Evolutionary conservation across 306 rosid species (phyloP).

Genomic region (Begonia fuchsioides): DNA sequence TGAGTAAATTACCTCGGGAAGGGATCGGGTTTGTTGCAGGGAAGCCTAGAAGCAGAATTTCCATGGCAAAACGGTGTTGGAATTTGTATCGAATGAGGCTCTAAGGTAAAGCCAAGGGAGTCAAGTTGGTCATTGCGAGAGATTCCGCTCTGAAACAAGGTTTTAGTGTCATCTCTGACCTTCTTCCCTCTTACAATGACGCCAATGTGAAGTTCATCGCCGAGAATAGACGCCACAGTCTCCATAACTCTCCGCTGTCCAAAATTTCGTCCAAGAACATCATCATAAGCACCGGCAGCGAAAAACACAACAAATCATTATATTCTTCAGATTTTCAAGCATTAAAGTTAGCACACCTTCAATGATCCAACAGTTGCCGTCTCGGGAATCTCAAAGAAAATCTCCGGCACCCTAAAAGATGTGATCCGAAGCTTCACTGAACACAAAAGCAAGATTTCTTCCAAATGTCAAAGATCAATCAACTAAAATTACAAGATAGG

Average conservation of each 20-base stretch:
- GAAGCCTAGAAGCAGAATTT: conserved; percentile 25
- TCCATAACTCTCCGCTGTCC: conserved; percentile 70
- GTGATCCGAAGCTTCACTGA: conserved; percentile 79
- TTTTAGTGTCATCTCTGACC: conserved; percentile 59
- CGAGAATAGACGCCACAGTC: conserved; percentile 58
- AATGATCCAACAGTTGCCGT: conserved; percentile 68
- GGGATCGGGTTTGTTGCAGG: conserved; percentile 22
- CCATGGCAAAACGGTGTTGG: conserved; percentile 8
- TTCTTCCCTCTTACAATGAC: conserved; percentile 63
- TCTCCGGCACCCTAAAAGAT: conserved; percentile 81
- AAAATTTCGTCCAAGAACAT: conserved; percentile 33
- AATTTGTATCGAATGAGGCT: conserved; percentile 27
- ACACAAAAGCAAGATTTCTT: conserved; percentile 26
- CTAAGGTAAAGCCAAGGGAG: conserved; percentile 57
- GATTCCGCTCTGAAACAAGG: conserved; percentile 67
- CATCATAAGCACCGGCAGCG: conserved; percentile 74
- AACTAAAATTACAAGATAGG: conserved; percentile 18
- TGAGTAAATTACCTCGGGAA: neutral
- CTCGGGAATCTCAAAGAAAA: conserved; percentile 70
- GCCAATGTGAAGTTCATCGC: conserved; percentile 56
- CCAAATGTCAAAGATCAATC: conserved; percentile 22
- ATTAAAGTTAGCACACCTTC: conserved; percentile 80
- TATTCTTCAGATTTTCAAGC: conserved; percentile 1
- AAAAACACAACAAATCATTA: conserved; percentile 7
- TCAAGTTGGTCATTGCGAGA: conserved; percentile 59